Conservation (phyloP, 2,329 filamentous ascomycete genomes). For the Neoscytalidium dimidiatum region DNA sequence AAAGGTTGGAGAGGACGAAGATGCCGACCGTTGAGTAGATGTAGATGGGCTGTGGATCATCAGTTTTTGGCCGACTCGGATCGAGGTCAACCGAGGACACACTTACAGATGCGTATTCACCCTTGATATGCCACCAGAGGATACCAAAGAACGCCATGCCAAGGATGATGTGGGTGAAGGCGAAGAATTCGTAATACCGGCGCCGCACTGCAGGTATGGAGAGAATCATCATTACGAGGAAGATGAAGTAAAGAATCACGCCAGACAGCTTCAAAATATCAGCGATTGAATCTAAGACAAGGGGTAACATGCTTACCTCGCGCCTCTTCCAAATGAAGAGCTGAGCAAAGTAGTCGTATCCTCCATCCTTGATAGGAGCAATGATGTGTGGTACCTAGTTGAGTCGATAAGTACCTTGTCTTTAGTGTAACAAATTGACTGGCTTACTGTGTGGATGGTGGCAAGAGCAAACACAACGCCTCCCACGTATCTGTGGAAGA, state of each 20-base stretch:
- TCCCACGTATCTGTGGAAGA: conserved; percentile 27
- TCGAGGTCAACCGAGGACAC: too few relatives aligned
- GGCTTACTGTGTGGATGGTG: conserved; percentile 29
- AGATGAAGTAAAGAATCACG: conserved; percentile 23
- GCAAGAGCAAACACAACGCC: conserved; percentile 26
- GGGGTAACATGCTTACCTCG: conserved; percentile 17
- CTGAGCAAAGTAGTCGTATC: conserved; percentile 23
- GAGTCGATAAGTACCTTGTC: not conserved
- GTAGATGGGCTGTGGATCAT: conserved; percentile 29
- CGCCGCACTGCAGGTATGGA: conserved; percentile 29
- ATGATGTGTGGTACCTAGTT: conserved; percentile 26
- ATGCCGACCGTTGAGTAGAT: conserved; percentile 29
- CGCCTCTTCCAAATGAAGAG: conserved; percentile 22
- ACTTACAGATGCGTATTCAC: conserved; percentile 26
- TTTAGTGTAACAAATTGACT: too few relatives aligned
- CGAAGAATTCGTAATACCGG: conserved; percentile 29
- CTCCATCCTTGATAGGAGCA: conserved; percentile 27
- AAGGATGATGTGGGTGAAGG: conserved; percentile 26
- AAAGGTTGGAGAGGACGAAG: conserved; percentile 24
- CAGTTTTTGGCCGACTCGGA: too few relatives aligned
- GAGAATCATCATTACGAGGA: conserved; percentile 27
- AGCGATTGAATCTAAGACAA: not conserved
- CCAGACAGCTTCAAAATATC: conserved; percentile 23
- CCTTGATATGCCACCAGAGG: conserved; percentile 30
- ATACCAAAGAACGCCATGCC: conserved; percentile 27